Conservation (phyloP, 208 protist genomes). For the Trypanosoma conorhini region DNA sequence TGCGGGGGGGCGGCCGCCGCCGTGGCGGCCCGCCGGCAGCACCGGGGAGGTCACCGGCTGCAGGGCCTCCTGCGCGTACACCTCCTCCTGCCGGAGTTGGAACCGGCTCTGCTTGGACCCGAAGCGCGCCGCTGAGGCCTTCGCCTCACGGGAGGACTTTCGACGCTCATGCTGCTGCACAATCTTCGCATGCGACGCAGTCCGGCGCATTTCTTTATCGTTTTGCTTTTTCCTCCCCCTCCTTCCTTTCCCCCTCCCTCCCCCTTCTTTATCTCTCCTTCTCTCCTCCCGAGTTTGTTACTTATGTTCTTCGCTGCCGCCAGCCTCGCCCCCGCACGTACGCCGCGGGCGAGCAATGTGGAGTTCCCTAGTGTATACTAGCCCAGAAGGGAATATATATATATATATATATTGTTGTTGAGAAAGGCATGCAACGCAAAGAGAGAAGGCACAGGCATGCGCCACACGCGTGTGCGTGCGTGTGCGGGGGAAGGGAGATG, state of each 20-base stretch:
- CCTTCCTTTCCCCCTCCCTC: neutral
- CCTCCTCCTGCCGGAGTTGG: slow-evolving; percentile 72
- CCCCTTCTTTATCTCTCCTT: slow-evolving; percentile 19
- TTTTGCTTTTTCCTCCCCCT: neutral
- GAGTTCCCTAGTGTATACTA: neutral
- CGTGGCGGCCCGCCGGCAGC: neutral
- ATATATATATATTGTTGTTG: neutral
- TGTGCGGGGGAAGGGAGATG: neutral
- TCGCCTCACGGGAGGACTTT: slow-evolving; percentile 38
- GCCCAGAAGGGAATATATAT: neutral
- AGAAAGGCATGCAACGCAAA: neutral
- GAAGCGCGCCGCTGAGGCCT: slow-evolving; percentile 54
- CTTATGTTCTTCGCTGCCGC: neutral
- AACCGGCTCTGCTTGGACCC: slow-evolving; percentile 80
- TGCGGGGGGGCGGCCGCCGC: no score
- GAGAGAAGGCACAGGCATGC: neutral
- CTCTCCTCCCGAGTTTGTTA: slow-evolving; percentile 12
- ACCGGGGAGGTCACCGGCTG: slow-evolving; percentile 1
- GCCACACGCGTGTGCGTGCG: neutral
- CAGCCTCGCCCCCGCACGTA: neutral
- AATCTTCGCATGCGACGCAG: slow-evolving; percentile 51
- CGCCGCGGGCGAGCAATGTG: neutral
- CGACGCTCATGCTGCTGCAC: slow-evolving; percentile 47
- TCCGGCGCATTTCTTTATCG: slow-evolving; percentile 39
- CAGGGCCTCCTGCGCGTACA: slow-evolving; percentile 39